A percentile compares a stretch with the other conserved stretches of the same genome.
Evolutionary conservation across 768 basidiomycete species (phyloP).

Genomic region (Trametes maxima): DNA sequence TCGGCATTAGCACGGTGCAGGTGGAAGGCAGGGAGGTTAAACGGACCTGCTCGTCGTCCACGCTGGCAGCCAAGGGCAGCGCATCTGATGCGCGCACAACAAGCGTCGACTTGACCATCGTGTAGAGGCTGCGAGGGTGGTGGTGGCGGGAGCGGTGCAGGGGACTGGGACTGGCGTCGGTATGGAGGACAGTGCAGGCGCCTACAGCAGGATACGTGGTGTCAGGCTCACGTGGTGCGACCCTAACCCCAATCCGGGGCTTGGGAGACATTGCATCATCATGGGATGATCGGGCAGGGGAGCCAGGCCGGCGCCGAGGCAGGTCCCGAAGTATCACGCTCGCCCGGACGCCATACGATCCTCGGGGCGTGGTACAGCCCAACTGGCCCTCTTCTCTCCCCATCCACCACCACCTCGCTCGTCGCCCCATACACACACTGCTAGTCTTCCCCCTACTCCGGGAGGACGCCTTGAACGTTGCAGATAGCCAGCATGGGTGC

Average conservation of each 20-base stretch:
- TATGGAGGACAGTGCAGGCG: conserved; percentile 8
- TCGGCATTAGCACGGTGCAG: conserved; percentile 19
- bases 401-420: background rate
- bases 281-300: background rate
- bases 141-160: background rate
- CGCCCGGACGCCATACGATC: background rate
- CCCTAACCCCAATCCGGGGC: conserved; percentile 5
- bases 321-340: background rate
- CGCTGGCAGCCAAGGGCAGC: conserved; percentile 90
- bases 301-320: background rate
- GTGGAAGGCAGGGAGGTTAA: background rate
- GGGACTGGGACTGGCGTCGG: background rate
- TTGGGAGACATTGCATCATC: background rate
- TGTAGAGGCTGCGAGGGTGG: conserved; percentile 1
- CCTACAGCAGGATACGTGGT: conserved; percentile 17
- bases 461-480: background rate
- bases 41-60: conserved; percentile 93
- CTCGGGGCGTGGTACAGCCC: background rate
- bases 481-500: conserved; percentile 33
- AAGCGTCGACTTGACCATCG: conserved; percentile 86
- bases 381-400: background rate
- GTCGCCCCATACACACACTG: background rate
- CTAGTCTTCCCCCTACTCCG: background rate
- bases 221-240: conserved; percentile 10
- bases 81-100: conserved; percentile 86